Evolutionary conservation across 352 stramenopile species (phyloP), one percentile per base, ranked within the genome.

Genomic region (Pythium plurisporium): DNA sequence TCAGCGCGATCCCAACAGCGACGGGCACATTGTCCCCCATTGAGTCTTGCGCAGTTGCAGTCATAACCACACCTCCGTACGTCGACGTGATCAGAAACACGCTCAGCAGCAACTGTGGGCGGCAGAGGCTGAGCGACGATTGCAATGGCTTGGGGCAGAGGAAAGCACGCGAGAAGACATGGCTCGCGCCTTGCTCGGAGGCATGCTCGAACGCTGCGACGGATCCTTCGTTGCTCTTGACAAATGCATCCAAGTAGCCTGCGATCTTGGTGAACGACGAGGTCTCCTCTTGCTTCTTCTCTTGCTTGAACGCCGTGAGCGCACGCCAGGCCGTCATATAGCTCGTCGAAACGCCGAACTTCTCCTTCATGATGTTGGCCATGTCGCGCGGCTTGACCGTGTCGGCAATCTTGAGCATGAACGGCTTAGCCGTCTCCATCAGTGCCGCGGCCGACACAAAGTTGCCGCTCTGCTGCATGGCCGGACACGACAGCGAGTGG

Each of bases 311-410:
- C 6, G 77, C 75, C 54, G 70, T 86, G 17, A 91, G 62, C 11
- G 82, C 82, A 34, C 82, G 70, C 82, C 82, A 91, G 8, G 82
- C 79, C 15, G 82, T 89, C 82, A 91, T 89, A 46, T 91, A 91
- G 14, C 75, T 87, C 45, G 79, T 73, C 37, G 79, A 76, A 12
- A 91, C 77, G 17, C 82, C 82, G 48, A 89, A 91, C 40, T 89
- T 82, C 48, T 89, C 77, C 65, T 87, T 91, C 77, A 91, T 89
- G 49, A 91, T 85, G 43, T 82, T 68, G 29, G 77, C 82, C 63
- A 91, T 86, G 55, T 91, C 79, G 25, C 86, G 82, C 6, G 82
- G 82, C 22, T 85, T 85, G 19, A 91, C 76, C 5, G 69, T 60
- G 36, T 82, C 73, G 27, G 64, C 66, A 22, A 79, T 70, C 54